Percentiles rank a stretch among this genome's conserved stretches.
These are phyloP conservation scores for Hydnum rufescens DNA, from an alignment of 768 basidiomycete species.

Conservation along the genomic window DNA sequence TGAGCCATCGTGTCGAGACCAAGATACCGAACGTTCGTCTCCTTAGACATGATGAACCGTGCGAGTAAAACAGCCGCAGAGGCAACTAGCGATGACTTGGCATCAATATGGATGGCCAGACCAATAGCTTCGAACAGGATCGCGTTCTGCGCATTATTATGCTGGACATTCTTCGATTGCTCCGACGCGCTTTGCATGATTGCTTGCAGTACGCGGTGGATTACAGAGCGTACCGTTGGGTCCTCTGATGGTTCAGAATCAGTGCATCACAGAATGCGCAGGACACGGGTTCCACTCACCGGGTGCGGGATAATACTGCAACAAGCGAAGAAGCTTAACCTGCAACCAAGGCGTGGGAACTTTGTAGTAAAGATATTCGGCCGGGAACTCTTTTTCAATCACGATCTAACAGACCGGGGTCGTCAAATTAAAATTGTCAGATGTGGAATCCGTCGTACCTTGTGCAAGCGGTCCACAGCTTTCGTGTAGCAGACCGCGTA, in stretches of 20 bases:
- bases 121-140: constrained; percentile 97
- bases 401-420: constrained; percentile 36
- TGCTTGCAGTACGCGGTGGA: constrained; percentile 70
- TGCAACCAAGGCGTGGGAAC: constrained; percentile 96
- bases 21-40: constrained; percentile 95
- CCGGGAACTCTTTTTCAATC: constrained; percentile 72
- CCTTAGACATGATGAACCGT: constrained; percentile 91
- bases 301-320: constrained; percentile 92
- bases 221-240: constrained; percentile 47
- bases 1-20: constrained; percentile 98
- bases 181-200: constrained; percentile 80
- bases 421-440: too few relatives aligned
- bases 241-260: constrained; percentile 38
- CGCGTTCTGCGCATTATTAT: constrained; percentile 96
- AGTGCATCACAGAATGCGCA: neutral
- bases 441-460: constrained; percentile 30
- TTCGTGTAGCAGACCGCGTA: constrained; percentile 87
- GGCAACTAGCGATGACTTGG: constrained; percentile 69
- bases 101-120: constrained; percentile 88
- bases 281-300: constrained; percentile 29
- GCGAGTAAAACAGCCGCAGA: constrained; percentile 82
- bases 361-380: constrained; percentile 92
- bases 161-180: constrained; percentile 84
- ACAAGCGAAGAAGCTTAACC: constrained; percentile 76
- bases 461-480: constrained; percentile 73